Conservation (phyloP, 1,284 basidiomycete genomes). For the Boletus smithii region DNA sequence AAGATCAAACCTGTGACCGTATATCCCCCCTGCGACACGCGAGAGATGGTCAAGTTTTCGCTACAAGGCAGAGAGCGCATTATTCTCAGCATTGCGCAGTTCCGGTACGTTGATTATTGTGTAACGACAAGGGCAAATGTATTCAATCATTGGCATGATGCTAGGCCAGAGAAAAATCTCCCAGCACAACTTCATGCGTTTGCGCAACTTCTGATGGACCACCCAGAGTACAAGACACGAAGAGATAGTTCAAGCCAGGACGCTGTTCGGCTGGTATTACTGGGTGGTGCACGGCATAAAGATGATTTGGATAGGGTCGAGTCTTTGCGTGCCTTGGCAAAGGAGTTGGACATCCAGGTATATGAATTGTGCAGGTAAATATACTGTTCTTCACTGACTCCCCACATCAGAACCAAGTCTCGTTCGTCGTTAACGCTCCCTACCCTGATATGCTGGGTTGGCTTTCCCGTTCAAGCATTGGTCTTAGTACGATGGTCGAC, state of each 20-base stretch:
- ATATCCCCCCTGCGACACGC: conserved; percentile 92
- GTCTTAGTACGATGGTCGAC: conserved; percentile 96
- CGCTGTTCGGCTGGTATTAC: conserved; percentile 60
- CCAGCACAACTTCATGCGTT: conserved; percentile 76
- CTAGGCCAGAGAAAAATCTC: conserved; percentile 94
- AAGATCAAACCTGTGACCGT: conserved; percentile 46
- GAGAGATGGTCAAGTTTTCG: conserved; percentile 62
- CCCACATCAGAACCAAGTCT: conserved; percentile 55
- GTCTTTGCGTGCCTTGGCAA: conserved; percentile 55
- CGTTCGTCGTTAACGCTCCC: conserved; percentile 83
- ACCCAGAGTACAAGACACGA: conserved; percentile 53
- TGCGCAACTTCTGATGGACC: conserved; percentile 50
- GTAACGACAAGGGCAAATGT: not conserved
- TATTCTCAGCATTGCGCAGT: conserved; percentile 88
- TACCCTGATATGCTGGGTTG: conserved; percentile 69
- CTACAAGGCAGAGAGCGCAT: conserved; percentile 63
- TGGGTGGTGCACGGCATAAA: conserved; percentile 82
- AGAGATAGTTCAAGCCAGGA: conserved; percentile 14
- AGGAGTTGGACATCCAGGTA: conserved; percentile 66
- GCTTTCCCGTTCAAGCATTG: conserved; percentile 75
- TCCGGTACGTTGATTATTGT: conserved; percentile 54
- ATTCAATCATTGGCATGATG: not conserved
- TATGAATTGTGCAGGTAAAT: not conserved
- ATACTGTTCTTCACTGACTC: conserved; percentile 4
- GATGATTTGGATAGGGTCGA: conserved; percentile 73